Evolutionary conservation across 331 rosid species (phyloP).

Genomic region (Quercus tomentella): DNA sequence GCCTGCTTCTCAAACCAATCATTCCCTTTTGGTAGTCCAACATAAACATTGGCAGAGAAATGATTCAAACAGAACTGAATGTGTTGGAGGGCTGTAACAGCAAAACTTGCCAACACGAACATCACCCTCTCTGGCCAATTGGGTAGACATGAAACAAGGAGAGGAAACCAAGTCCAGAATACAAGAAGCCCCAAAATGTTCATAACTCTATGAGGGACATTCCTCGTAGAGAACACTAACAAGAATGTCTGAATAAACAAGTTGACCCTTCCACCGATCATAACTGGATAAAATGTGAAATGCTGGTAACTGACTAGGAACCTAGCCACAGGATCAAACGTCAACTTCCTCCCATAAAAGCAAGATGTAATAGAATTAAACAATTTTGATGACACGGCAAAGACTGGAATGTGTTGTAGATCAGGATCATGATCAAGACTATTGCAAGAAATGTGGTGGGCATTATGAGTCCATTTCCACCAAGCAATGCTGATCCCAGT

Average conservation of each 20-base stretch:
- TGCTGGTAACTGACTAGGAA: constrained; percentile 55
- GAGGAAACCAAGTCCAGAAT: constrained; percentile 69
- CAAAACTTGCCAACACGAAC: constrained; percentile 43
- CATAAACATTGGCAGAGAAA: constrained; percentile 53
- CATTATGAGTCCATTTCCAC: constrained; percentile 75
- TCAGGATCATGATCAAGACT: constrained; percentile 64
- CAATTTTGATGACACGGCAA: constrained; percentile 42
- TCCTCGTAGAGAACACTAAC: constrained; percentile 27
- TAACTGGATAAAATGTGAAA: constrained; percentile 44
- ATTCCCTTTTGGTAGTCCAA: constrained; percentile 39
- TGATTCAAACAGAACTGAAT: constrained; percentile 51
- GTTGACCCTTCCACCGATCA: constrained; percentile 46
- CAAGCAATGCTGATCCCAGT: constrained; percentile 68
- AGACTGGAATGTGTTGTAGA: constrained; percentile 60
- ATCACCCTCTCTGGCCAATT: constrained; percentile 45
- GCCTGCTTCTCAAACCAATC: constrained; percentile 66
- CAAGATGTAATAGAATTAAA: constrained; percentile 43
- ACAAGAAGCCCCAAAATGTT: constrained; percentile 47
- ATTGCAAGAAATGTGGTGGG: constrained; percentile 55
- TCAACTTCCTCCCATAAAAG: constrained; percentile 47
- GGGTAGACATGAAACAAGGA: constrained; percentile 41
- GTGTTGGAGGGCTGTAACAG: constrained; percentile 43
- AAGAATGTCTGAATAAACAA: constrained; percentile 47
- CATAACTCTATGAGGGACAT: constrained; percentile 27
- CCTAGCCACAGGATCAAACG: constrained; percentile 45